Conservation (phyloP, 306 rosid species). For the Begonia masoniana region DNA sequence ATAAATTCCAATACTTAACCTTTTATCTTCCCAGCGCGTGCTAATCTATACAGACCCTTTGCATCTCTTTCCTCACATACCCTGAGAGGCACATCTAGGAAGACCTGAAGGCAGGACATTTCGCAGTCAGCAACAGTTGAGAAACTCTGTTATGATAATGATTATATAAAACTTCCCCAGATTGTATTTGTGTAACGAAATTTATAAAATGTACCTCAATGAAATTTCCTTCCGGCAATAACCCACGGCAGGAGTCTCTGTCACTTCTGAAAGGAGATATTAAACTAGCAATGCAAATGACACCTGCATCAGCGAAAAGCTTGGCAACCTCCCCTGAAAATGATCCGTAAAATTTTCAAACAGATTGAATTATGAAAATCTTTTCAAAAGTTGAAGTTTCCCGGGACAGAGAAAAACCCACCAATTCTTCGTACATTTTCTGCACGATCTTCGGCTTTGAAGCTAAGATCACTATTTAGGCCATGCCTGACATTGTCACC, state of each 20-base stretch:
- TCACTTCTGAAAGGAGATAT: conserved; percentile 87
- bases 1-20: conserved; percentile 26
- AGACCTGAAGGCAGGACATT: conserved; percentile 47
- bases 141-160: not conserved
- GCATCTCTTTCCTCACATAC: conserved; percentile 90
- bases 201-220: conserved; percentile 48
- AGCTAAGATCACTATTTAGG: conserved; percentile 79
- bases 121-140: not conserved
- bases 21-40: conserved; percentile 85
- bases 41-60: conserved; percentile 92
- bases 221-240: conserved; percentile 74
- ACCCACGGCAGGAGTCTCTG: conserved; percentile 81
- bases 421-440: conserved; percentile 93
- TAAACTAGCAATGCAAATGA: conserved; percentile 83
- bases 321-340: conserved; percentile 86
- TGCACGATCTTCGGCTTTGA: conserved; percentile 75
- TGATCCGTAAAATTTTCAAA: conserved; percentile 6
- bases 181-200: conserved; percentile 4
- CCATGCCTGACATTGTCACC: conserved; percentile 98
- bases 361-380: not conserved
- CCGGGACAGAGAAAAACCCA: conserved; percentile 13
- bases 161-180: conserved; percentile 5
- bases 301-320: conserved; percentile 94
- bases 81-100: conserved; percentile 69
- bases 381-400: not conserved